Conservation (phyloP, 73 alveolate species). For the Blepharisma stoltei region DNA sequence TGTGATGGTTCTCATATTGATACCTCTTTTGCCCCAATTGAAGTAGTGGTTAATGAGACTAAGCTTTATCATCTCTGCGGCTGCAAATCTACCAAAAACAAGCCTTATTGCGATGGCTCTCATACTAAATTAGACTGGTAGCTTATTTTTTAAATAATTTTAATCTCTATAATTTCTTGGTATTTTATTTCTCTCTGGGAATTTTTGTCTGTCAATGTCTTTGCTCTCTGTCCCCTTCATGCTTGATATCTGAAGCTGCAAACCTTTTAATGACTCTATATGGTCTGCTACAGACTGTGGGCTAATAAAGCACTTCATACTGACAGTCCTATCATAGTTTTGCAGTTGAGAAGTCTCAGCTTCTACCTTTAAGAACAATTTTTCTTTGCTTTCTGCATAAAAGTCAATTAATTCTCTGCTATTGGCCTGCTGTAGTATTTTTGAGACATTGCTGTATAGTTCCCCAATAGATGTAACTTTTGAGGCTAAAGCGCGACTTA, state of each 20-base stretch:
- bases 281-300: slow-evolving; percentile 34
- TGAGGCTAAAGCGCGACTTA: slow-evolving; percentile 47
- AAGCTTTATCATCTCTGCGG: not conserved
- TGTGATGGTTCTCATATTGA: slow-evolving; percentile 20
- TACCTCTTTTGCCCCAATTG: not conserved
- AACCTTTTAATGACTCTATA: slow-evolving; percentile 50
- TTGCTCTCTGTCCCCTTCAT: slow-evolving; percentile 27
- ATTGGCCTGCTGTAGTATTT: slow-evolving; percentile 44
- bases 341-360: slow-evolving; percentile 34
- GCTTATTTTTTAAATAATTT: not conserved
- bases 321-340: slow-evolving; percentile 30
- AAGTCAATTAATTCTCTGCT: slow-evolving; percentile 58
- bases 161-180: too few relatives aligned
- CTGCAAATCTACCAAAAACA: not conserved
- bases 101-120: not conserved
- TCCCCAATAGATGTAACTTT: slow-evolving; percentile 45
- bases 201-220: not conserved
- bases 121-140: not conserved
- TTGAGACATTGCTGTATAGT: slow-evolving; percentile 44
- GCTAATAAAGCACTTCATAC: slow-evolving; percentile 41
- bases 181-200: too few relatives aligned
- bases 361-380: slow-evolving; percentile 38
- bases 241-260: slow-evolving; percentile 40
- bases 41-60: not conserved
- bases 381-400: slow-evolving; percentile 58